Evolutionary conservation across 2,329 filamentous ascomycete species (phyloP).

Genomic region (Cladophialophora psammophila): DNA sequence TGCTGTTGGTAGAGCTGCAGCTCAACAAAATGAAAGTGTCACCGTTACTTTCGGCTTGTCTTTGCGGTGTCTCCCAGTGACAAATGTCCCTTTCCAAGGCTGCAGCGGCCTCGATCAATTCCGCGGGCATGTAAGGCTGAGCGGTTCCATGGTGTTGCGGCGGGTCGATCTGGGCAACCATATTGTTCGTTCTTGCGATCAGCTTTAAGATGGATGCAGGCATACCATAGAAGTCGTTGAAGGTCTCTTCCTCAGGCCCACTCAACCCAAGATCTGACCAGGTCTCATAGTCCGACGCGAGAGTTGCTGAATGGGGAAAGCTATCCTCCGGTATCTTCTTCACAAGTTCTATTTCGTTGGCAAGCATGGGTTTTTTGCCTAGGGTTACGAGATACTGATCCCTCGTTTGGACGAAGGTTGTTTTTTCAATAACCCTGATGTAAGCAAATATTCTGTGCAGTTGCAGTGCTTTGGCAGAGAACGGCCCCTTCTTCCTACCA

Average conservation of each 20-base stretch:
- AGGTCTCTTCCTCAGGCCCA: conserved; percentile 18
- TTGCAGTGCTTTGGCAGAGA: conserved; percentile 21
- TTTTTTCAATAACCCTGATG: conserved; percentile 22
- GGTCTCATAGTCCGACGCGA: conserved; percentile 9
- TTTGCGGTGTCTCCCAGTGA: neutral
- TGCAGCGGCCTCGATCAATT: conserved; percentile 3
- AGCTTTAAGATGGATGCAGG: conserved; percentile 14
- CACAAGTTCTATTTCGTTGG: conserved; percentile 17
- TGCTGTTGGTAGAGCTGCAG: neutral
- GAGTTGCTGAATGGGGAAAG: conserved; percentile 4
- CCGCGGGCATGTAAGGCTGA: conserved; percentile 7
- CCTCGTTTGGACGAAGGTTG: conserved; percentile 22
- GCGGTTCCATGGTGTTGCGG: conserved; percentile 6
- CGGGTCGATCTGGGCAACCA: conserved; percentile 14
- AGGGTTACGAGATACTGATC: conserved; percentile 22
- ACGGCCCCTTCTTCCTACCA: conserved; percentile 12
- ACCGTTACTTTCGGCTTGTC: neutral
- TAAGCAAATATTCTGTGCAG: conserved; percentile 26
- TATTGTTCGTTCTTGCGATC: conserved; percentile 22
- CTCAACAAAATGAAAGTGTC: neutral
- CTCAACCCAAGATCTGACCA: conserved; percentile 20
- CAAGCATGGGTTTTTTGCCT: conserved; percentile 15
- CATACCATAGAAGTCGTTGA: conserved; percentile 20
- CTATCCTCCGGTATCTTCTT: conserved; percentile 21
- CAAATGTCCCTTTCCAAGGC: conserved; percentile 16